Conservation (phyloP, 345 rosid genomes). For the Microcos paniculata region DNA sequence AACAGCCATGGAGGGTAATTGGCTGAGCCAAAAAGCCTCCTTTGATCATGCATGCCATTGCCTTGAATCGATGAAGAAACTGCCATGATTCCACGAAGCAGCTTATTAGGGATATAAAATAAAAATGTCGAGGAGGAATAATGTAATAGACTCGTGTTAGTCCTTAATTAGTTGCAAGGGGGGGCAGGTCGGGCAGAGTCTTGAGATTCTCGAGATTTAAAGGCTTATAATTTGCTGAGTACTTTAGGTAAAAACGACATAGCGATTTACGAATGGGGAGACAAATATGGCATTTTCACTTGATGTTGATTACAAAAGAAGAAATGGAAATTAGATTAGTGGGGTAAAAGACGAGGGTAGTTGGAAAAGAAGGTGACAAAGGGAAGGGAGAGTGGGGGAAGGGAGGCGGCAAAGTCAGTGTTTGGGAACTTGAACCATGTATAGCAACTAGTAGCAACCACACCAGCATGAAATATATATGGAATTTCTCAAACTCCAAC, state of each 20-base stretch:
- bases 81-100: background rate
- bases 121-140: background rate
- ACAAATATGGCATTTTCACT: background rate
- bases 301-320: background rate
- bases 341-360: constrained; percentile 11
- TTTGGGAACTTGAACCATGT: constrained; percentile 53
- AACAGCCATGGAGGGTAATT: background rate
- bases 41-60: no score
- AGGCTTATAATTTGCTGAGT: background rate
- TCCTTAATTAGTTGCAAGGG: no score
- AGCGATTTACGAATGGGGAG: background rate
- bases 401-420: constrained; percentile 30
- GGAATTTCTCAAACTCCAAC: constrained; percentile 24
- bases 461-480: constrained; percentile 19
- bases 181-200: background rate
- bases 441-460: constrained; percentile 9
- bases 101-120: background rate
- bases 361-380: constrained; percentile 11
- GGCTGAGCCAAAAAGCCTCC: no score
- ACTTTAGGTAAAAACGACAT: background rate
- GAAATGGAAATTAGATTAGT: background rate
- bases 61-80: background rate
- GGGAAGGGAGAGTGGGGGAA: background rate
- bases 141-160: background rate
- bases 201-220: background rate